Evolutionary conservation across 208 protist species (phyloP).

Genomic region (Novymonas esmeraldas): DNA sequence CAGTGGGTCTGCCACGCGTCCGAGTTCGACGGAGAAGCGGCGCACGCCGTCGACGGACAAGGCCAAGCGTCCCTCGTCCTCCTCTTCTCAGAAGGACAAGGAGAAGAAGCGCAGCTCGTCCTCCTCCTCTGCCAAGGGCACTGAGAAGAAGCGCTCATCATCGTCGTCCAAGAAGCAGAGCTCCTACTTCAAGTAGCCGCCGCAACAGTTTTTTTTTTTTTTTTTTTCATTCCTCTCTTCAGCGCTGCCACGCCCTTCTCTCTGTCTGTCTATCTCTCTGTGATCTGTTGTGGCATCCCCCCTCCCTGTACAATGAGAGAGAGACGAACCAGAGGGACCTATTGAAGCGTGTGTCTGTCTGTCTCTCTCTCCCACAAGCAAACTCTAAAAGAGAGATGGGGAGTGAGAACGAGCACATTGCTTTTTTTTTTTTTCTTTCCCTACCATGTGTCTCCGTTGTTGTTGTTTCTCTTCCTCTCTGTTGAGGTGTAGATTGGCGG

Average conservation of each 20-base stretch:
- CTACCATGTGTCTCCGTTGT: neutral
- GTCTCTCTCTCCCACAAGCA: too few species aligned
- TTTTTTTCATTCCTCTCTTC: neutral
- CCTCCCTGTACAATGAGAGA: too few species aligned
- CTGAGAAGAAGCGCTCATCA: neutral
- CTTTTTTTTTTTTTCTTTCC: neutral
- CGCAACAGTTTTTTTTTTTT: neutral
- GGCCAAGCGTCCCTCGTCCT: neutral
- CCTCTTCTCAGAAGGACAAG: constrained; percentile 2
- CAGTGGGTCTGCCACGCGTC: too few species aligned
- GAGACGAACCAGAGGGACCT: too few species aligned
- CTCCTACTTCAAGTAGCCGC: too few species aligned
- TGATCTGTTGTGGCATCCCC: too few species aligned
- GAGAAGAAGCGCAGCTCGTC: constrained; percentile 1
- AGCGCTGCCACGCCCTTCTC: neutral
- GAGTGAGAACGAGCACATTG: too few species aligned
- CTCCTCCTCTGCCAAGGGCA: constrained; percentile 16
- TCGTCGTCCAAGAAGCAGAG: neutral
- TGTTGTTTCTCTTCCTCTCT: neutral
- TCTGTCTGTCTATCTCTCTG: too few species aligned
- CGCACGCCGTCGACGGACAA: neutral
- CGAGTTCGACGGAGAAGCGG: too few species aligned
- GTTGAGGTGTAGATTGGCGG: too few species aligned
- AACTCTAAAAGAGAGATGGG: too few species aligned
- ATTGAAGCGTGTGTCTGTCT: too few species aligned